A percentile compares a stretch with the other conserved stretches of the same genome.
Conservation (phyloP, 805 yeast genomes). For the Torulaspora microellipsoides region DNA sequence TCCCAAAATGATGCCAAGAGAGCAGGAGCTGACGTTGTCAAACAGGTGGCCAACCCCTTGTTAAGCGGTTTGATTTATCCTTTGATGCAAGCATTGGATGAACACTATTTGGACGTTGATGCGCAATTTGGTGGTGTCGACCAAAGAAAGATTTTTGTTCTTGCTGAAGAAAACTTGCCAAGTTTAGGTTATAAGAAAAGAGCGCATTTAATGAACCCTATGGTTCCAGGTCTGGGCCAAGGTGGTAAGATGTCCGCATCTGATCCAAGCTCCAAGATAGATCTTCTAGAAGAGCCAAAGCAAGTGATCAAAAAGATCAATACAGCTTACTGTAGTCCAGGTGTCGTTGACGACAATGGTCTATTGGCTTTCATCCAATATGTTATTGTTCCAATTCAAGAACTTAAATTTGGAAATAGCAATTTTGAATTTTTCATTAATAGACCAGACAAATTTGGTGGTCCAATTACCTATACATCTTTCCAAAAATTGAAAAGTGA, state of each 20-base stretch:
- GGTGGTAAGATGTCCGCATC: constrained; percentile 99
- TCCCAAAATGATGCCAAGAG: constrained; percentile 95
- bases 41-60: constrained; percentile 92
- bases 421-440: constrained; percentile 65
- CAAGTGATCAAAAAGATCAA: constrained; percentile 83
- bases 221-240: constrained; percentile 96
- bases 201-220: constrained; percentile 97
- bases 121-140: constrained; percentile 99
- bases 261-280: constrained; percentile 97
- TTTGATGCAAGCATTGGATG: constrained; percentile 97
- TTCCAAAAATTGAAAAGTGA: constrained; percentile 68
- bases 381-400: constrained; percentile 83
- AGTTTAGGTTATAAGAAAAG: constrained; percentile 90
- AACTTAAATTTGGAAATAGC: constrained; percentile 57
- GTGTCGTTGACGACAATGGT: constrained; percentile 87
- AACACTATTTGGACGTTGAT: constrained; percentile 80
- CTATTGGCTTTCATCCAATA: constrained; percentile 77
- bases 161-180: constrained; percentile 92
- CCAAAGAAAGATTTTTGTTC: constrained; percentile 94
- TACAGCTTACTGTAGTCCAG: constrained; percentile 94
- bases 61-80: constrained; percentile 94
- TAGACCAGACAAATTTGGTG: constrained; percentile 97
- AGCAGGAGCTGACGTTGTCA: constrained; percentile 99
- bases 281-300: constrained; percentile 84
- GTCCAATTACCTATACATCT: constrained; percentile 69